phyloP scores from a whole-genome alignment of 1,284 basidiomycete species.

The Cystobasidium sp. region DNA sequence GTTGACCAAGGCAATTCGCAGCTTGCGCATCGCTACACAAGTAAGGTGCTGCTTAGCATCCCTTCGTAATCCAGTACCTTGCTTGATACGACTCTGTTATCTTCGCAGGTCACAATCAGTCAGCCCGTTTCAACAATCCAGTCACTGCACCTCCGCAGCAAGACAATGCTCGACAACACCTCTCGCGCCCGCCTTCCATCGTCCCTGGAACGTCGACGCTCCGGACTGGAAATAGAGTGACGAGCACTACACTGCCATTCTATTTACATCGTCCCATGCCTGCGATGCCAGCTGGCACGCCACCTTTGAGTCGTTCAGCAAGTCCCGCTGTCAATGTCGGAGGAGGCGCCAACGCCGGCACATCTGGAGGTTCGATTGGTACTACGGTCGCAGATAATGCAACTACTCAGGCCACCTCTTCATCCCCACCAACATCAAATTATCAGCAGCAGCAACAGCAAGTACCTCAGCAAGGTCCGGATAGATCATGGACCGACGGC shows the following conservation, averaged over 20 bases:
- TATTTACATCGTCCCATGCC: constrained; percentile 10
- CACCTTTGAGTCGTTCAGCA: background rate
- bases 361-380: too few species aligned
- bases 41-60: background rate
- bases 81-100: background rate
- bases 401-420: too few species aligned
- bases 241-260: background rate
- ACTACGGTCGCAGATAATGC: too few species aligned
- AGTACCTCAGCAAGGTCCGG: background rate
- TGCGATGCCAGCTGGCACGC: background rate
- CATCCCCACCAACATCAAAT: background rate
- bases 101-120: constrained; percentile 8
- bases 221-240: background rate
- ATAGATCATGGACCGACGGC: constrained; percentile 1
- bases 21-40: background rate
- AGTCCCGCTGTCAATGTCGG: constrained; percentile 12
- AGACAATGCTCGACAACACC: background rate
- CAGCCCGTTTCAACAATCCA: constrained; percentile 9
- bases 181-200: background rate
- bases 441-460: constrained; percentile 1
- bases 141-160: background rate
- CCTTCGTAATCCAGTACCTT: background rate
- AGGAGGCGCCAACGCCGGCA: too few species aligned
- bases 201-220: background rate
- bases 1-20: constrained; percentile 4